Evolutionary conservation across 345 rosid genomes (phyloP).

Genomic region (Eucalyptus victrix): DNA sequence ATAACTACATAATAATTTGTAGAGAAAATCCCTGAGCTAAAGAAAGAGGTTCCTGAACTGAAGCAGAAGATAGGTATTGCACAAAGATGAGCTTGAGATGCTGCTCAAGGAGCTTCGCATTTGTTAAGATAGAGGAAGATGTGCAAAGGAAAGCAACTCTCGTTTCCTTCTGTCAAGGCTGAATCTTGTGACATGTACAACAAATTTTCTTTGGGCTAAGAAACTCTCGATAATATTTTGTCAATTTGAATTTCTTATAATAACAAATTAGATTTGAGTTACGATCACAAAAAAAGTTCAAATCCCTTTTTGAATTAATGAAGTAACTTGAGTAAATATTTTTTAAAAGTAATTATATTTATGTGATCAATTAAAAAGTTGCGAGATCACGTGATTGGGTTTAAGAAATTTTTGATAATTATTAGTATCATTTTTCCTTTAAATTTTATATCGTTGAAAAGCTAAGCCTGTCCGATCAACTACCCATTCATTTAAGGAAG

Average conservation of each 20-base stretch:
- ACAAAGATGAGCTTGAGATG: not conserved
- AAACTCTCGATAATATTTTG: not conserved
- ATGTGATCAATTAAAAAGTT: not conserved
- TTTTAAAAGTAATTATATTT: not conserved
- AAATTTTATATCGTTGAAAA: not conserved
- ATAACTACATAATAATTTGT: not conserved
- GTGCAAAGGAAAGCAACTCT: not conserved
- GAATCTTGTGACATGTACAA: not conserved
- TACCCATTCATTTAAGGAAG: not conserved
- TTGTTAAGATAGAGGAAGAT: not conserved
- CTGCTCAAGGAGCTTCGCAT: not conserved
- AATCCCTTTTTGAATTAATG: not conserved
- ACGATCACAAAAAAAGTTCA: not conserved
- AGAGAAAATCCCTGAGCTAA: not conserved
- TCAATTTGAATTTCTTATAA: not conserved
- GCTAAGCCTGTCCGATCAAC: not conserved
- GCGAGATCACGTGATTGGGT: fast-evolving
- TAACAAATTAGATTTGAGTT: not conserved
- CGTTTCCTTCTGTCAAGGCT: not conserved
- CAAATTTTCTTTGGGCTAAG: not conserved
- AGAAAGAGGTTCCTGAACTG: not conserved
- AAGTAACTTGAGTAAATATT: not conserved
- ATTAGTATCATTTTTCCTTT: not conserved
- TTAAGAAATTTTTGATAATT: not conserved
- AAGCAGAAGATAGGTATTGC: not conserved